Base-by-base conservation (phyloP, 192 early-diverging fungal species). In the Ambispora gerdemannii region DNA sequence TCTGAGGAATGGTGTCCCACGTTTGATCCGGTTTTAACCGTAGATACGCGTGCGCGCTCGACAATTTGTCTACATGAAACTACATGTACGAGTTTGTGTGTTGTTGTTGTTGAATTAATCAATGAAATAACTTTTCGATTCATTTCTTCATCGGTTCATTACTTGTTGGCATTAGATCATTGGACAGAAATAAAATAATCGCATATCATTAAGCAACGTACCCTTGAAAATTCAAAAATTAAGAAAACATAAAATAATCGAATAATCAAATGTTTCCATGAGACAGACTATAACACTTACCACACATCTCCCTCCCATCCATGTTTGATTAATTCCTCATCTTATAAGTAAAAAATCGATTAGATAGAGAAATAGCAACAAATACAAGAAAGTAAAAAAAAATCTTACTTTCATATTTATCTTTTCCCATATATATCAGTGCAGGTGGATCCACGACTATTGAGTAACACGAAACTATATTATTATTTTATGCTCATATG, bases 61-160 rank as follows among this genome's bases (percentile, higher is more conserved):
- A 95, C 19, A 98, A 86, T 83, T 98, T 98, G 81, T 97, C 95
- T 19, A 92, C 95, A 81, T 98, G 96, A 76, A 98, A 98, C 92
- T 87, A 72, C 49, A 32, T n/a, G n/a, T n/a, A n/a, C n/a, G n/a
- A n/a, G n/a, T n/a, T n/a, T n/a, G n/a, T n/a, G n/a, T n/a, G n/a
- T n/a, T n/a, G n/a, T n/a, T n/a, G n/a, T n/a, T n/a, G n/a, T n/a
- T n/a, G n/a, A n/a, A n/a, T n/a, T n/a, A n/a, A n/a, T n/a, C n/a
- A n/a, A n/a, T n/a, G n/a, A n/a, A n/a, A n/a, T n/a, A n/a, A n/a
- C n/a, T n/a, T n/a, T n/a, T n/a, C n/a, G n/a, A n/a, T n/a, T n/a
- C n/a, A n/a, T n/a, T n/a, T n/a, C n/a, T n/a, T n/a, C n/a, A n/a
- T n/a, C n/a, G n/a, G n/a, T n/a, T n/a, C n/a, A n/a, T n/a, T 25